These are phyloP conservation scores for Penicillium argentinense DNA, from an alignment of 495 filamentous ascomycete species.

Conservation along the genomic window DNA sequence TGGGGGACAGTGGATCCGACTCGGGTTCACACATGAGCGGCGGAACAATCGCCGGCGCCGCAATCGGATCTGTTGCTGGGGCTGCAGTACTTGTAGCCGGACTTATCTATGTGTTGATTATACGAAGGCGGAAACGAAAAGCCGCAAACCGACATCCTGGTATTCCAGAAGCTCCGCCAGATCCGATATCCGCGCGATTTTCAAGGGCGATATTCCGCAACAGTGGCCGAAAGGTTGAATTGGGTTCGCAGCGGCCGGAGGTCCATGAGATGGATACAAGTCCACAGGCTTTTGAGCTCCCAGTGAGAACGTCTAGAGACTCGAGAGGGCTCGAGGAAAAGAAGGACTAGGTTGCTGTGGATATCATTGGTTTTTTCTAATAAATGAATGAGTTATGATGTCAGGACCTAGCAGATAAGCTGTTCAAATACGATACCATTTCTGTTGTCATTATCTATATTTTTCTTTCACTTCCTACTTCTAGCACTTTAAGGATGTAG, in stretches of 20 bases:
- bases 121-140: background rate
- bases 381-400: no score
- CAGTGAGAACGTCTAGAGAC: background rate
- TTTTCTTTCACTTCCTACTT: no score
- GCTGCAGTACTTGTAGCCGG: background rate
- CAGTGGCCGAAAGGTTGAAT: background rate
- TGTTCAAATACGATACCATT: no score
- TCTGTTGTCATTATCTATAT: no score
- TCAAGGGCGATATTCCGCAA: conserved; percentile 1
- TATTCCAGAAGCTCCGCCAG: background rate
- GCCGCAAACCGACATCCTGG: background rate
- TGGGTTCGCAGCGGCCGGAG: background rate
- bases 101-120: background rate
- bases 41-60: conserved; percentile 55
- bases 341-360: background rate
- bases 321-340: background rate
- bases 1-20: background rate
- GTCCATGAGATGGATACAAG: background rate
- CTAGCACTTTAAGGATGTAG: no score
- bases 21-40: background rate
- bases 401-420: no score
- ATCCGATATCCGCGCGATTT: background rate
- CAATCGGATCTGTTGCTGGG: conserved; percentile 50
- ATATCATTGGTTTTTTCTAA: no score
- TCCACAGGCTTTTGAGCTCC: background rate